Conservation (phyloP, 305 asterid genomes). For the Fraxinus xanthoxyloides region DNA sequence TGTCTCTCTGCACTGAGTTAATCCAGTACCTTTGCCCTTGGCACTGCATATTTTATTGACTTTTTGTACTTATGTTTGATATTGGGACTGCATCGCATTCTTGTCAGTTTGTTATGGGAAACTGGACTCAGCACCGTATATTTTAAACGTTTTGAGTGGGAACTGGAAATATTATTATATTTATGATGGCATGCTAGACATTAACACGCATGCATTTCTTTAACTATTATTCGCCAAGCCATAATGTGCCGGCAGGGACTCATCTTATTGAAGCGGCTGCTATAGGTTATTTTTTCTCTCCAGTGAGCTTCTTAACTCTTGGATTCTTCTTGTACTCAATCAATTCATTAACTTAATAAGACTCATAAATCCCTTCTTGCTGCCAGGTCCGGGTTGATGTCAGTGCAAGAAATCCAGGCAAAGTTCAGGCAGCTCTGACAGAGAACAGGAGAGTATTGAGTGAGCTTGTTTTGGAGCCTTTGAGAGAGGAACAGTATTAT, state of each 20-base stretch:
- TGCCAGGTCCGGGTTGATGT: constrained; percentile 88
- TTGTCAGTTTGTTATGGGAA: constrained; percentile 1
- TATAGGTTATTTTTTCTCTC: constrained; percentile 83
- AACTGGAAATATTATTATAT: constrained; percentile 14
- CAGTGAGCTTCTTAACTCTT: constrained; percentile 51
- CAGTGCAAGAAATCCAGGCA: constrained; percentile 93
- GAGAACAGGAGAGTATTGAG: constrained; percentile 79
- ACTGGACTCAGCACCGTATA: constrained; percentile 12
- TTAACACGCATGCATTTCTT: constrained; percentile 35
- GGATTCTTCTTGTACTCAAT: constrained; percentile 10
- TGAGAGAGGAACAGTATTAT: constrained; percentile 84
- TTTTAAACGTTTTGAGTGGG: neutral
- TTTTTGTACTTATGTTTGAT: constrained; percentile 11
- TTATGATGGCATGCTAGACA: constrained; percentile 20
- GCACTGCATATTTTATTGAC: neutral
- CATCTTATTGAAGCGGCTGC: constrained; percentile 94
- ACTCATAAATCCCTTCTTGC: neutral
- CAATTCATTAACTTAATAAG: neutral
- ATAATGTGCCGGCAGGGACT: constrained; percentile 92
- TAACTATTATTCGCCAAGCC: constrained; percentile 57
- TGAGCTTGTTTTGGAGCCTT: constrained; percentile 87
- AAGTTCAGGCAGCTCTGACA: constrained; percentile 93
- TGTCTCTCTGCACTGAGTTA: constrained; percentile 19
- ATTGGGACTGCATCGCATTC: constrained; percentile 5
- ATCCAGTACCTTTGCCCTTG: neutral